Conservation (phyloP, 2,329 filamentous ascomycete species). For the Fusarium concolor region DNA sequence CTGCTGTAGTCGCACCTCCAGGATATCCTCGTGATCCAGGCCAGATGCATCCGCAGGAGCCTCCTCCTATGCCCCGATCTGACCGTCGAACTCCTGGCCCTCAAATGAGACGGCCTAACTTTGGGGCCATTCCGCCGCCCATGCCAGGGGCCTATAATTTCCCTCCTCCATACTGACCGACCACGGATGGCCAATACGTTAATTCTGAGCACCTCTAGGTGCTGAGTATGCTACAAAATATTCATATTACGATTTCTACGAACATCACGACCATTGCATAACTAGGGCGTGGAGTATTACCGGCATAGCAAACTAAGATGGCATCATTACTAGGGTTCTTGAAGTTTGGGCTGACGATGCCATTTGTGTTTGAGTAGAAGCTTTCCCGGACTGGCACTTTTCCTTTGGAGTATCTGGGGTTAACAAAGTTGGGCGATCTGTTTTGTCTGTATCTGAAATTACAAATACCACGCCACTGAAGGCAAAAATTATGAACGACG, state of each 20-base stretch:
- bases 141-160: slow-evolving; percentile 39
- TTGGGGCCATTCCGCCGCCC: slow-evolving; percentile 39
- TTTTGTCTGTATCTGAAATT: slow-evolving; percentile 37
- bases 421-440: slow-evolving; percentile 31
- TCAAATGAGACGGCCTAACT: slow-evolving; percentile 41
- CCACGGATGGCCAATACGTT: slow-evolving; percentile 14
- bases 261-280: slow-evolving; percentile 48
- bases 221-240: slow-evolving; percentile 28
- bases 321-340: slow-evolving; percentile 42
- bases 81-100: slow-evolving; percentile 46
- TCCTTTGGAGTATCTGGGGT: slow-evolving; percentile 45
- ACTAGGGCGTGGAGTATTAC: slow-evolving; percentile 44
- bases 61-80: slow-evolving; percentile 43
- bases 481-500: slow-evolving; percentile 36
- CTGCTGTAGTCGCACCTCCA: slow-evolving; percentile 43
- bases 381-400: slow-evolving; percentile 33
- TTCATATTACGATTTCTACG: slow-evolving; percentile 44
- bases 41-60: slow-evolving; percentile 42
- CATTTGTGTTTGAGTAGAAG: slow-evolving; percentile 40
- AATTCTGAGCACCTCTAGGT: slow-evolving; percentile 25
- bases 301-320: slow-evolving; percentile 40
- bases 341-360: slow-evolving; percentile 42
- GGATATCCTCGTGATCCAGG: slow-evolving; percentile 44
- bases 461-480: slow-evolving; percentile 44
- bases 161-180: slow-evolving; percentile 31